Evolutionary conservation across 257 asterid genomes (phyloP), one percentile per base, ranked within the genome.

Genomic region (Solanum sejunctum): DNA sequence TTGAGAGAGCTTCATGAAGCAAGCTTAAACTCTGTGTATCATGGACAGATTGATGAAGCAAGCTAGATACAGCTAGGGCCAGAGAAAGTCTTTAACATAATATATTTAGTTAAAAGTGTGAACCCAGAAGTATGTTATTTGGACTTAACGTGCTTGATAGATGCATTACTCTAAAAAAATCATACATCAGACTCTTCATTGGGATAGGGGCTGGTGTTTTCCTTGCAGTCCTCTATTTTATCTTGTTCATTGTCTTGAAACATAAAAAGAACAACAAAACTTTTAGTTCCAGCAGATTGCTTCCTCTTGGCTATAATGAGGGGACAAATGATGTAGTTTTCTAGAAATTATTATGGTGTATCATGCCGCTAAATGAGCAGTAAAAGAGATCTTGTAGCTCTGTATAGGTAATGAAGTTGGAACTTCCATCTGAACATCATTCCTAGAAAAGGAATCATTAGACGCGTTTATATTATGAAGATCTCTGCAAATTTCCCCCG

Each of bases 201-300:
- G 98, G 95, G 82, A 66, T 89, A 18, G 93, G 88, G 26, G 13
- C 75, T 6, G 98, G 95, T 61, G 83, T 91, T 71, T 88, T 88
- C 83, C 84, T 94, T 15, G 89, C 92, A 54, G 41, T 91, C 61
- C 41, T 91, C 21, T 89, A 86, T 80, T 89, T 91, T 83, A 70
- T 73, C 36, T 56, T 89, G 64, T 57, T 84, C 86, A 69, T 90
- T 18, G 32, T 82, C 56, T 84, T 91, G 82, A 43, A 61, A 73
- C 52, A 60, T 84, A 78, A 12, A 43, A 79, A 82, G 85, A 85
- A 86, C 63, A 72, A 17, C 7, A 83, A 55, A 82, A 51, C 32
- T 28, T 28, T 28, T 28, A 28, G 32, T 28, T 28, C 32, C 32
- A 28, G 32, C 32, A 28, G 2, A 28, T 28, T 28, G 32, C 1